Evolutionary conservation across 139 green algal species (phyloP).

Genomic region (Closterium sp.): DNA sequence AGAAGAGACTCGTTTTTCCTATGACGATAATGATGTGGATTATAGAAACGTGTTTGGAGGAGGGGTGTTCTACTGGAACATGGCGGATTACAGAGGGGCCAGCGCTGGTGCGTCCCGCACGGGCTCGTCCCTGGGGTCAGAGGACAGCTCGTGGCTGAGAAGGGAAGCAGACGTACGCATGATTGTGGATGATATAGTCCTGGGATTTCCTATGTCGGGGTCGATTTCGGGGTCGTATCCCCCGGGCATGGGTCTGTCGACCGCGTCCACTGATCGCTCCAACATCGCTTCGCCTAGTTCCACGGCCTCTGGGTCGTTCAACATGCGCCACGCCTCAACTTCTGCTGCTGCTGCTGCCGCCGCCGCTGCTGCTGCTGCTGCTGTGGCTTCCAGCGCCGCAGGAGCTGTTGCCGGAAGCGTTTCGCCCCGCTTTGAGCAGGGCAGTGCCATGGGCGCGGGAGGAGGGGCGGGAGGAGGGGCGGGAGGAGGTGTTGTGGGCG

Average conservation of each 20-base stretch:
- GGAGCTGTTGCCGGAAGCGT: background rate
- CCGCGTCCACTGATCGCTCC: conserved; percentile 1
- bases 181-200: conserved; percentile 41
- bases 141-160: conserved; percentile 33
- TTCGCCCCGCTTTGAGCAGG: background rate
- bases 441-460: too few species aligned
- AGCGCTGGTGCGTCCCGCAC: background rate
- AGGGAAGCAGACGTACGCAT: conserved; percentile 19
- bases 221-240: conserved; percentile 22
- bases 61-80: conserved; percentile 45
- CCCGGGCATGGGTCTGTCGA: background rate
- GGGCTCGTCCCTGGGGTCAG: conserved; percentile 29
- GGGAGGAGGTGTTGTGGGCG: too few species aligned
- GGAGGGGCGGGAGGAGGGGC: too few species aligned
- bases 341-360: background rate
- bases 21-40: conserved; percentile 34
- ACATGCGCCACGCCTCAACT: background rate
- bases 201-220: background rate
- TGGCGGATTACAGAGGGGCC: conserved; percentile 13
- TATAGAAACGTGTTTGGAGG: conserved; percentile 37
- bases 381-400: background rate
- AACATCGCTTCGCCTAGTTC: conserved; percentile 8
- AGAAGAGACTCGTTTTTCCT: background rate
- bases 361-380: background rate
- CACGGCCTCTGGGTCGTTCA: background rate